phyloP scores from a whole-genome alignment of 345 rosid genomes.

The Odontarrhena argentea region DNA sequence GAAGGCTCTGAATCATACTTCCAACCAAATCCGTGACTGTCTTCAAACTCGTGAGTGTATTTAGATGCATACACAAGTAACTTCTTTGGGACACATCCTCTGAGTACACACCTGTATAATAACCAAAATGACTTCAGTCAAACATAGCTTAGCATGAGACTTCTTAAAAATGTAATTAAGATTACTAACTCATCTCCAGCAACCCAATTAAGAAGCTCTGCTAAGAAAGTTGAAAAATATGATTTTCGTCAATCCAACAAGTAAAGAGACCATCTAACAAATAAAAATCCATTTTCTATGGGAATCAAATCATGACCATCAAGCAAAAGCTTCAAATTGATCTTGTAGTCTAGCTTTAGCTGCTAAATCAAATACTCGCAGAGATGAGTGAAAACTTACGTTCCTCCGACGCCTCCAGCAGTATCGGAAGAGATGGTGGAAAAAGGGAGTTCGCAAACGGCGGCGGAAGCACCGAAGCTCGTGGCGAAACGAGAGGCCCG shows the following conservation, averaged over 20 bases:
- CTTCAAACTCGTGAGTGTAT: slow-evolving; percentile 87
- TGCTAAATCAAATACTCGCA: not conserved
- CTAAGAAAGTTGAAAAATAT: not conserved
- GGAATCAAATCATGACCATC: slow-evolving; percentile 15
- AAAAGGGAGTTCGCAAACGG: slow-evolving; percentile 95
- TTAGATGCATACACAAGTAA: slow-evolving; percentile 85
- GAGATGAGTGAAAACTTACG: slow-evolving; percentile 53
- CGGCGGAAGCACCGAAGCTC: slow-evolving; percentile 84
- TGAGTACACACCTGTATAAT: slow-evolving; percentile 73
- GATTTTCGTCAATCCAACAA: not conserved
- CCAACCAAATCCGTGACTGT: slow-evolving; percentile 95
- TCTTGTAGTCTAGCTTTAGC: not conserved
- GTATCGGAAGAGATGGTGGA: slow-evolving; percentile 87
- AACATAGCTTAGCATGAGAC: not conserved
- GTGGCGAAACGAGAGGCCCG: slow-evolving; percentile 94
- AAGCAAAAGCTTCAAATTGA: slow-evolving; percentile 6
- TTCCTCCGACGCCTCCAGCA: slow-evolving; percentile 94
- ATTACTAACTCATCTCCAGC: not conserved
- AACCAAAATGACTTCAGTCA: slow-evolving; percentile 5
- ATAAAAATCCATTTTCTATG: not conserved
- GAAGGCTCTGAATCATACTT: slow-evolving; percentile 69
- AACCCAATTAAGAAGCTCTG: not conserved
- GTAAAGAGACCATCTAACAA: not conserved
- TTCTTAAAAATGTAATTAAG: not conserved
- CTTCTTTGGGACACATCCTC: slow-evolving; percentile 99